Percentiles rank a stretch among this genome's conserved stretches.
phyloP scores from a whole-genome alignment of 169 alveolate genomes.

The Eimeria necatrix region DNA sequence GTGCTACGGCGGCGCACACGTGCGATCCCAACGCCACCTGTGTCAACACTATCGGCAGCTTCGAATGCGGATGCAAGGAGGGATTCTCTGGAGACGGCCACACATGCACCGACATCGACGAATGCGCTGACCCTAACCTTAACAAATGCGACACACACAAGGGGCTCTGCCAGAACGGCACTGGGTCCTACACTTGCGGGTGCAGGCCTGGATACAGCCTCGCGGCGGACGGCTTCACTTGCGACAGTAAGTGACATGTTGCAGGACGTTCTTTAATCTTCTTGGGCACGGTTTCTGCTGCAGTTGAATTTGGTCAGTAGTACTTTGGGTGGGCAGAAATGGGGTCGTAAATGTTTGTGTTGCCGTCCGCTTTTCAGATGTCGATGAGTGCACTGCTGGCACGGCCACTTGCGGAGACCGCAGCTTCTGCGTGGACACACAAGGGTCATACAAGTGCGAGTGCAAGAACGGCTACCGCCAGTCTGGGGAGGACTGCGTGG shows the following conservation, averaged over 20 bases:
- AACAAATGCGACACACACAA: constrained; percentile 83
- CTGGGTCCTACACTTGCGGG: constrained; percentile 84
- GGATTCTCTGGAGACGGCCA: constrained; percentile 85
- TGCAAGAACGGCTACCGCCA: constrained; percentile 82
- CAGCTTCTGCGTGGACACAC: constrained; percentile 80
- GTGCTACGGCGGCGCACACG: constrained; percentile 59
- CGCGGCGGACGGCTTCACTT: constrained; percentile 57
- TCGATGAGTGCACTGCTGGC: constrained; percentile 73
- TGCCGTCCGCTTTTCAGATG: constrained; percentile 9
- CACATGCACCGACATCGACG: constrained; percentile 83
- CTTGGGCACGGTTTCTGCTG: not conserved
- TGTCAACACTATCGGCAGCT: constrained; percentile 83
- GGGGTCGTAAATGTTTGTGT: not conserved
- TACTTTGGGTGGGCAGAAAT: not conserved
- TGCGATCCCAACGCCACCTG: constrained; percentile 83
- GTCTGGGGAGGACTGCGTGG: constrained; percentile 75
- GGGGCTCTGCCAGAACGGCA: constrained; percentile 81
- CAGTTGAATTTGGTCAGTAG: not conserved
- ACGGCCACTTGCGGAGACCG: constrained; percentile 55
- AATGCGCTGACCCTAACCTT: constrained; percentile 76
- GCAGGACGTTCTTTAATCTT: not conserved
- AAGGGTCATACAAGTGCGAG: constrained; percentile 84
- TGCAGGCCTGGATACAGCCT: constrained; percentile 83
- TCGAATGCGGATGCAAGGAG: constrained; percentile 81
- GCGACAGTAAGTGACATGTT: constrained; percentile 68